Evolutionary conservation across 441 rosid species (phyloP).

Genomic region (Populus trichocarpa): DNA sequence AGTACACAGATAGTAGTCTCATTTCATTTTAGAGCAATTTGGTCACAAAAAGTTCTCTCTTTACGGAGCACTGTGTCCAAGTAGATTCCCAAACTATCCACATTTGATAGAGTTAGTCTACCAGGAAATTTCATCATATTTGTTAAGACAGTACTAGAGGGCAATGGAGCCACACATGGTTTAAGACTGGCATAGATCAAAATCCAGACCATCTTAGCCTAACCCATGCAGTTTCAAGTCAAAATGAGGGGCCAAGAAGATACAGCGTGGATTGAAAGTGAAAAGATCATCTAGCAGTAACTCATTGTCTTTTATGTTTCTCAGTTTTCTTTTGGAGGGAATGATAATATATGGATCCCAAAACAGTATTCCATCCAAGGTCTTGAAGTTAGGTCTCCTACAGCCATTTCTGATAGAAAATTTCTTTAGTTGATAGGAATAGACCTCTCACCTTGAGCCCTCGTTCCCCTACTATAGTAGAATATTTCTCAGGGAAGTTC

Average conservation of each 20-base stretch:
- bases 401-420: neutral
- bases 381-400: slow-evolving; percentile 4
- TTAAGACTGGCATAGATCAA: neutral
- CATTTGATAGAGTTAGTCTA: neutral
- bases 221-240: too few species aligned
- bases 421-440: slow-evolving; percentile 8
- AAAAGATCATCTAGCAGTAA: neutral
- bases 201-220: neutral
- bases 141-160: too few species aligned
- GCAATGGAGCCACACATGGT: neutral
- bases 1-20: neutral
- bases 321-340: neutral
- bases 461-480: slow-evolving; percentile 93
- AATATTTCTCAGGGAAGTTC: slow-evolving; percentile 88
- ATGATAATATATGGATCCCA: neutral
- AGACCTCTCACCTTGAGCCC: slow-evolving; percentile 86
- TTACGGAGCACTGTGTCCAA: neutral
- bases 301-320: neutral
- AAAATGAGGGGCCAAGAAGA: too few species aligned
- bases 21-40: slow-evolving; percentile 5
- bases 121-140: too few species aligned
- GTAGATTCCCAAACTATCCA: neutral
- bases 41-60: neutral
- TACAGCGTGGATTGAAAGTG: neutral
- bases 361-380: neutral